Percentiles rank a stretch among this genome's conserved stretches.
Conservation (phyloP, 257 asterid genomes). For the Dorcoceras hygrometricum region DNA sequence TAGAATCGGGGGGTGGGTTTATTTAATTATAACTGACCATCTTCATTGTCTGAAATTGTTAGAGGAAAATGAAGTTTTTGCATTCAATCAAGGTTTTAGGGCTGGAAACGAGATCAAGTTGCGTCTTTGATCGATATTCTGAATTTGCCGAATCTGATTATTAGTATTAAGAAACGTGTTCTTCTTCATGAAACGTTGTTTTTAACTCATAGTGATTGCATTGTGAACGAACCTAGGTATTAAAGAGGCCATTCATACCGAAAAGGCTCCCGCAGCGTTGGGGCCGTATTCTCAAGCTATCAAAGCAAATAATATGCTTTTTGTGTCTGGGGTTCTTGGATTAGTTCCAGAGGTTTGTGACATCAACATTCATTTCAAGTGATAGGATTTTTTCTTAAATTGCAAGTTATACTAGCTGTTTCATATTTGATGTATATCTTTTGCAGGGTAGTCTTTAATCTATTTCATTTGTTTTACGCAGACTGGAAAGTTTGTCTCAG, state of each 20-base stretch:
- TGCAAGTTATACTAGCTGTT: neutral
- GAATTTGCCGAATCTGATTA: no score
- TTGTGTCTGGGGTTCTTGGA: slow-evolving; percentile 76
- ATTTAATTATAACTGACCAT: no score
- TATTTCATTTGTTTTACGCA: slow-evolving; percentile 32
- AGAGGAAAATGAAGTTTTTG: neutral
- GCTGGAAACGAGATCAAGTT: neutral
- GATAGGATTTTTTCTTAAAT: neutral
- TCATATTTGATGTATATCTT: neutral
- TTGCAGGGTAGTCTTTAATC: slow-evolving; percentile 1
- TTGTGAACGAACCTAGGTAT: slow-evolving; percentile 33
- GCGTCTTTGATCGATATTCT: neutral
- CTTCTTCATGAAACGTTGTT: neutral
- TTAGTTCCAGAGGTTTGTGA: slow-evolving; percentile 76
- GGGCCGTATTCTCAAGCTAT: slow-evolving; percentile 98
- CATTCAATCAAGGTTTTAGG: no score
- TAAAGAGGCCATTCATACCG: slow-evolving; percentile 81
- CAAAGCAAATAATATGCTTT: slow-evolving; percentile 73
- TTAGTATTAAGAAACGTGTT: no score
- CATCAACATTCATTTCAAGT: slow-evolving; percentile 7
- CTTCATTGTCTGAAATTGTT: no score
- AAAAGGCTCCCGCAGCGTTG: slow-evolving; percentile 91
- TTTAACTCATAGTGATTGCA: slow-evolving; percentile 13
- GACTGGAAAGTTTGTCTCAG: slow-evolving; percentile 86
- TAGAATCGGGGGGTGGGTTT: no score